Base-by-base conservation (phyloP, 495 filamentous ascomycete species). In the Aspergillus nidulans region DNA sequence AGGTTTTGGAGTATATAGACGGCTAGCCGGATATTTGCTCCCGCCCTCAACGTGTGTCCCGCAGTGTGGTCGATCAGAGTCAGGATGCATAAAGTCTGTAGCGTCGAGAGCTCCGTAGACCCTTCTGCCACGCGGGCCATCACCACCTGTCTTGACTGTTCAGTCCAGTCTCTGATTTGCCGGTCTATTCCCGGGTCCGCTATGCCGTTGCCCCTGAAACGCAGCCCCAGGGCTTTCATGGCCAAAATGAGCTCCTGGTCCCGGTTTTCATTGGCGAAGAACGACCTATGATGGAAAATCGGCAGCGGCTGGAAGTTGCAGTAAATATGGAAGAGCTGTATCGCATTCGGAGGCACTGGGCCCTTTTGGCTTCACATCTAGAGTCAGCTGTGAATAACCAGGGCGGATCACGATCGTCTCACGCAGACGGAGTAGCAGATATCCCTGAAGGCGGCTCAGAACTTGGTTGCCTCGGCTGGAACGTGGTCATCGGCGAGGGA, bases 271-370 rank as follows among this genome's bases (percentile, higher is more conserved):
- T 1, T 40, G 7, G 28, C 18, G 10, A 36, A 23, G 23, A 54
- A 48, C 20, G 52, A 39, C 26, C 21, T 9, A 18, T 54, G 52
- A 26, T 39, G 52, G 15, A 54, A 54, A 2, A 54, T 21, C 1
- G 52, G 42, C 3, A 54, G 32, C 5, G 52, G 52, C 12, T 54
- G 52, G 15, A 54, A 54, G 18, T 54, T 54, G 43, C 52, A 54
- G 18, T 54, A 40, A 7, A 15, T 19, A 16, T 24, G 20, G 21
- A 54, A 54, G 4, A 54, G 21, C 6, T 54, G 26, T 13, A 47
- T 20, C 18, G 52, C 52, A 32, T 34, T 47, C 20, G 16, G 52
- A 6, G 30, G 20, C 6, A 40, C 8, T 16, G 40, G 15, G 3
- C 40, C 39, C 15, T 1, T n/a, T 10, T 18, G 47, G 4, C 38